Conservation (phyloP, 78 protist species). For the Dictyostelium brefeldianum region DNA sequence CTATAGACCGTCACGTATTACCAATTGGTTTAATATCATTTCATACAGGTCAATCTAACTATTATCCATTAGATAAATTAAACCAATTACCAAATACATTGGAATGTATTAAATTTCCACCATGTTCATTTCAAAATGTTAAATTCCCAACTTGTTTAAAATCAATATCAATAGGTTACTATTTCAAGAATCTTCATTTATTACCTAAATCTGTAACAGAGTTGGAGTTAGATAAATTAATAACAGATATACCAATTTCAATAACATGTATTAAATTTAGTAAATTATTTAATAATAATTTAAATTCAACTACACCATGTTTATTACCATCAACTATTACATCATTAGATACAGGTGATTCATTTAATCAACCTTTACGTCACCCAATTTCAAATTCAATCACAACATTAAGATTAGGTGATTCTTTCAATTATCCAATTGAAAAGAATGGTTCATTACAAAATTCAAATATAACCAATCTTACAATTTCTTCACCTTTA, state of each 20-base stretch:
- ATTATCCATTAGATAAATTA: neutral
- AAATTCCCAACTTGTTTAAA: neutral
- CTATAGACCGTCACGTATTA: neutral
- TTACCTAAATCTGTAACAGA: neutral
- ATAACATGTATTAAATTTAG: neutral
- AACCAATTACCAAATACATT: neutral
- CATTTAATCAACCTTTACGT: conserved; percentile 25
- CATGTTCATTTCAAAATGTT: conserved; percentile 7
- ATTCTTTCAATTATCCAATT: conserved; percentile 21
- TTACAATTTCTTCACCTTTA: neutral
- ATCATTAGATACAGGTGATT: conserved; percentile 5
- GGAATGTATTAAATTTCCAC: neutral
- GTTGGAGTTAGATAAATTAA: neutral
- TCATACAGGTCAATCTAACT: neutral
- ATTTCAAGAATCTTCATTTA: neutral
- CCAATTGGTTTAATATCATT: neutral
- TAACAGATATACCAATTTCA: neutral
- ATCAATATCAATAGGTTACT: neutral
- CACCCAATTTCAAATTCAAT: neutral
- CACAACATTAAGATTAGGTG: neutral
- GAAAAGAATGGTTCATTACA: conserved; percentile 1
- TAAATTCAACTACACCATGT: neutral
- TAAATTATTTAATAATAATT: neutral
- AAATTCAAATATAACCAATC: neutral
- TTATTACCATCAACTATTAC: neutral